phyloP scores from a whole-genome alignment of 1,139 yeast species.

The Geotrichum phurueaensis region DNA sequence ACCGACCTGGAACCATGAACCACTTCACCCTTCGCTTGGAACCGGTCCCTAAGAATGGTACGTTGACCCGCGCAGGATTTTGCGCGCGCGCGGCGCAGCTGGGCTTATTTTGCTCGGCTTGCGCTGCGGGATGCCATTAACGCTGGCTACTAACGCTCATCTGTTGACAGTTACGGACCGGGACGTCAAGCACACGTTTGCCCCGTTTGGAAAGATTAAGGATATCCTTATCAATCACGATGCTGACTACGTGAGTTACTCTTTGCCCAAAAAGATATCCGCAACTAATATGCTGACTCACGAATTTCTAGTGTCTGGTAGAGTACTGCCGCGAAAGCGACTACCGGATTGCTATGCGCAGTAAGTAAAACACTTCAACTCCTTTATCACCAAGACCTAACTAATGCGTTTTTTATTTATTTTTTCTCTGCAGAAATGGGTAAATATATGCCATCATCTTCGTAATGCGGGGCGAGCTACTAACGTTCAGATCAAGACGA shows the following conservation, averaged over 20 bases:
- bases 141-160: not conserved
- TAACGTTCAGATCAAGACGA: not conserved
- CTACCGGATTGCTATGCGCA: not conserved
- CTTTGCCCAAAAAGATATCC: not conserved
- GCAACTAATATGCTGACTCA: not conserved
- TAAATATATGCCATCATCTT: not conserved
- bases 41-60: not conserved
- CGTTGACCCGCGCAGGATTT: not conserved
- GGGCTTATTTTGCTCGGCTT: not conserved
- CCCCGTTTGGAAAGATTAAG: slow-evolving; percentile 62
- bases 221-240: slow-evolving; percentile 63
- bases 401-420: not conserved
- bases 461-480: not conserved
- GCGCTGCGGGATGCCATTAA: not conserved
- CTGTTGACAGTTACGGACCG: slow-evolving; percentile 45
- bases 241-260: not conserved
- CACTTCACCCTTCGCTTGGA: not conserved
- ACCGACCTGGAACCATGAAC: not conserved
- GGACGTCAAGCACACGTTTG: slow-evolving; percentile 60
- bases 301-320: not conserved
- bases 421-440: not conserved
- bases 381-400: not conserved
- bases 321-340: not conserved
- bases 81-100: not conserved
- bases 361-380: not conserved